These are phyloP conservation scores for Hypoxylon sp. DNA, from an alignment of 2,329 filamentous ascomycete genomes.

Conservation along the genomic window DNA sequence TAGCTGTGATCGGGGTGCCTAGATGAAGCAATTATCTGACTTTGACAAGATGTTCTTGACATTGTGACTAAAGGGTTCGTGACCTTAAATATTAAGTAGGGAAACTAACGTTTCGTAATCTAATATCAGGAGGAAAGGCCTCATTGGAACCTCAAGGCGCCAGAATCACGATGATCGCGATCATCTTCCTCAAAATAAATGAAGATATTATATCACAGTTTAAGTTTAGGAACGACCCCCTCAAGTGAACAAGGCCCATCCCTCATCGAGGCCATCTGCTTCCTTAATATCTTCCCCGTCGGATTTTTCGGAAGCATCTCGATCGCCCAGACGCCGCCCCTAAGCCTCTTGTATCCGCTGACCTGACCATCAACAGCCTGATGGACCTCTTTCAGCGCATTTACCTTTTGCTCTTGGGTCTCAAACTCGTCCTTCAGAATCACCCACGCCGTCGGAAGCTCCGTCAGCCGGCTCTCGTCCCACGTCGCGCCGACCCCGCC, in stretches of 20 bases:
- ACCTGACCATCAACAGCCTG: constrained; percentile 52
- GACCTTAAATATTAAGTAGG: too few species aligned
- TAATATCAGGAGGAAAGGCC: too few species aligned
- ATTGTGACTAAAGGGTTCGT: too few species aligned
- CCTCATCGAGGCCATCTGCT: constrained; percentile 50
- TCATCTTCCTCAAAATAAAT: too few species aligned
- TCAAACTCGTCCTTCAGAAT: constrained; percentile 47
- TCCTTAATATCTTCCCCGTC: constrained; percentile 54
- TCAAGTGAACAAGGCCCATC: constrained; percentile 50
- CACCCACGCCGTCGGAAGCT: constrained; percentile 55
- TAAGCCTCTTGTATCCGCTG: constrained; percentile 57
- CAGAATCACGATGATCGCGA: too few species aligned
- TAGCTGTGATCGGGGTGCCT: too few species aligned
- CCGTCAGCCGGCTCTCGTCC: constrained; percentile 55
- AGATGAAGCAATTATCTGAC: too few species aligned
- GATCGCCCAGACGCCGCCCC: constrained; percentile 54
- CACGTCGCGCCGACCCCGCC: constrained; percentile 52
- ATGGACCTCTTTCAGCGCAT: constrained; percentile 50
- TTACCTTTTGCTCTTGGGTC: constrained; percentile 32
- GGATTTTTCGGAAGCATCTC: constrained; percentile 52
- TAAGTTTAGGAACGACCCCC: constrained; percentile 6
- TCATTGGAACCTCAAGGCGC: too few species aligned
- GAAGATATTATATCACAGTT: constrained; percentile 15
- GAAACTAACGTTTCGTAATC: too few species aligned
- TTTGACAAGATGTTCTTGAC: too few species aligned